Base-by-base conservation (phyloP, 257 asterid species). In the Striga asiatica region DNA sequence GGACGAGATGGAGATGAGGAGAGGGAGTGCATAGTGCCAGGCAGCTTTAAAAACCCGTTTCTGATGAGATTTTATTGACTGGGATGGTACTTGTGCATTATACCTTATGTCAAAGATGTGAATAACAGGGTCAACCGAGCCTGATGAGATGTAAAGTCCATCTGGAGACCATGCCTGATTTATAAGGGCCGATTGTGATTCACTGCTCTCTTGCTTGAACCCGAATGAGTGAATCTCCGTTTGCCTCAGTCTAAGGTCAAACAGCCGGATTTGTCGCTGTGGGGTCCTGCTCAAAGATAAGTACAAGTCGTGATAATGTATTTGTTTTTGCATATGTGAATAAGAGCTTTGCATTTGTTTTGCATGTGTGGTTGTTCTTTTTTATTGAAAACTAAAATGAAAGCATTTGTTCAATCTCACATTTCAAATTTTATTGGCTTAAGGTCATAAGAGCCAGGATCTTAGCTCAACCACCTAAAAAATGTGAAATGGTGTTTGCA, bases 151-250 rank as follows among this genome's bases (percentile, higher is more conserved):
- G 56, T 78, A 80, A 42, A 84, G 54, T 28, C 98, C 98, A 61
- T 92, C 85, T 0, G 97, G 97, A 9, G 97, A 88, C 98, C 97
- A 88, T 0, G 84, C 74, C 81, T 92, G 98, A 35, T 79, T 81
- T 70, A 92, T 76, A 9, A 87, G 89, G 23, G 97, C 94, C 1
- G 98, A 92, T 29, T 92, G 97, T 19, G 94, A 67, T 7, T 82
- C 98, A 12, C 86, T 88, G 54, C 81, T 77, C 70, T 87, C 92
- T 72, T 92, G 97, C 69, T 82, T 82, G 87, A 91, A 92, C n/a
- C 98, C 97, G 6, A 84, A 76, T 1, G 85, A 69, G 38, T 81
- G 92, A 50, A 78, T 47, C 77, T 75, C 95, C 51, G 70, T 52
- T 32, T 62, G 72, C 75, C 89, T 80, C 62, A 69, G 17, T 65